A percentile compares a stretch with the other conserved stretches of the same genome.
phyloP scores from a whole-genome alignment of 495 filamentous ascomycete species.

The Trichoderma erinaceum region DNA sequence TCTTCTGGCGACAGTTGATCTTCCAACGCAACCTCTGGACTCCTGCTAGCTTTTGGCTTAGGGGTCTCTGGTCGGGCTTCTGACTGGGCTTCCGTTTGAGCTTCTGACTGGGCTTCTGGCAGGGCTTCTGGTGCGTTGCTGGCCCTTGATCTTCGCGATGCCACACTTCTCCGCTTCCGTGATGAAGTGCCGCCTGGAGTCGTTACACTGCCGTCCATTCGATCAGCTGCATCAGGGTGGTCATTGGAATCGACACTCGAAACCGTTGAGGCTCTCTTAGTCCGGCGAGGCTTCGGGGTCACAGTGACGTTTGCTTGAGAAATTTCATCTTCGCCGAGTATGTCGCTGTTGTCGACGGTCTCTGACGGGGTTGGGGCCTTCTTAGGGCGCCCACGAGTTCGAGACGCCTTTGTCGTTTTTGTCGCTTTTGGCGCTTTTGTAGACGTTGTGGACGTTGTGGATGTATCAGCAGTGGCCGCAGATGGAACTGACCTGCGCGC shows the following conservation, averaged over 20 bases:
- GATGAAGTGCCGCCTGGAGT: not conserved
- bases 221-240: slow-evolving; percentile 50
- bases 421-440: not conserved
- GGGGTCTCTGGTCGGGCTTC: not conserved
- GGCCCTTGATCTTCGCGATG: slow-evolving; percentile 37
- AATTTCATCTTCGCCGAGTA: not conserved
- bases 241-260: slow-evolving; percentile 53
- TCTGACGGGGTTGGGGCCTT: slow-evolving; percentile 16
- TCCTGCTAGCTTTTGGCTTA: not conserved
- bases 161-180: slow-evolving; percentile 19
- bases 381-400: slow-evolving; percentile 29
- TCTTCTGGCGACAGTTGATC: not conserved
- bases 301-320: not conserved
- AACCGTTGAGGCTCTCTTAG: slow-evolving; percentile 24
- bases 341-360: not conserved
- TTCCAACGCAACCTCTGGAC: not conserved
- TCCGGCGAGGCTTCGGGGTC: not conserved
- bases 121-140: not conserved
- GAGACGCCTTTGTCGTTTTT: slow-evolving; percentile 13
- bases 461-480: slow-evolving; percentile 25
- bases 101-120: not conserved
- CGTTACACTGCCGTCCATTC: not conserved
- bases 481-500: slow-evolving; percentile 40
- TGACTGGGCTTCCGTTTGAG: too few species aligned
- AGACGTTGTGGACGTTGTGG: slow-evolving; percentile 46